A percentile compares a stretch with the other conserved stretches of the same genome.
Evolutionary conservation across 2,329 filamentous ascomycete species (phyloP).

Genomic region (Aureobasidium sp.): DNA sequence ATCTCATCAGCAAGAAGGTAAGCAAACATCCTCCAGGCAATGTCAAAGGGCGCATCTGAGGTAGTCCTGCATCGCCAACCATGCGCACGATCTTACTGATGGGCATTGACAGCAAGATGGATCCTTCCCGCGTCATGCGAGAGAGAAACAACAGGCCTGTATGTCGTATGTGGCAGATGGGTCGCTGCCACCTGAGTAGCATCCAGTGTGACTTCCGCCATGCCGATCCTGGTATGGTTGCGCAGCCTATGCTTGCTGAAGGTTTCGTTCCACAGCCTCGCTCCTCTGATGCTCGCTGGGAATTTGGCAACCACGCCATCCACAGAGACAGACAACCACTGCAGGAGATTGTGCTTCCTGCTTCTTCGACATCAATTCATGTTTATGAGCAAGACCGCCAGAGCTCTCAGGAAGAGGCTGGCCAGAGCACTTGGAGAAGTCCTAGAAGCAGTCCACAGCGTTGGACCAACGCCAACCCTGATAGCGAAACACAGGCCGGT

Average conservation of each 20-base stretch:
- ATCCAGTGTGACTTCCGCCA: constrained; percentile 8
- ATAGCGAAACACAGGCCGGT: not conserved
- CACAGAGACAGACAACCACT: not conserved
- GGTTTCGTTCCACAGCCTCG: not conserved
- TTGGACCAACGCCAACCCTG: not conserved
- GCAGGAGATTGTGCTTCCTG: constrained; percentile 2
- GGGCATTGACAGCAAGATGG: not conserved
- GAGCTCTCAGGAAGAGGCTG: not conserved
- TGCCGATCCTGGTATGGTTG: not conserved
- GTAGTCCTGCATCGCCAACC: not conserved
- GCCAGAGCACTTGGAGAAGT: not conserved
- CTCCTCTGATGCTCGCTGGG: not conserved
- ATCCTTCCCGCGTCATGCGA: not conserved
- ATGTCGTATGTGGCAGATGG: constrained; percentile 3
- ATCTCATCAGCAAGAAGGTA: not conserved
- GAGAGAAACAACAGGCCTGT: constrained; percentile 1
- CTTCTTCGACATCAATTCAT: not conserved
- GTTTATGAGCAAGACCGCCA: not conserved
- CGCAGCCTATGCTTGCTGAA: not conserved
- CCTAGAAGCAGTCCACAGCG: not conserved
- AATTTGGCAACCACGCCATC: not conserved
- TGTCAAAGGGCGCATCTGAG: not conserved
- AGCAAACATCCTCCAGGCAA: not conserved
- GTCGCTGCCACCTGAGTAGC: constrained; percentile 2
- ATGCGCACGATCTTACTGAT: constrained; percentile 7